Evolutionary conservation across 2,329 filamentous ascomycete genomes (phyloP).

Genomic region (Didymella arachidicola): DNA sequence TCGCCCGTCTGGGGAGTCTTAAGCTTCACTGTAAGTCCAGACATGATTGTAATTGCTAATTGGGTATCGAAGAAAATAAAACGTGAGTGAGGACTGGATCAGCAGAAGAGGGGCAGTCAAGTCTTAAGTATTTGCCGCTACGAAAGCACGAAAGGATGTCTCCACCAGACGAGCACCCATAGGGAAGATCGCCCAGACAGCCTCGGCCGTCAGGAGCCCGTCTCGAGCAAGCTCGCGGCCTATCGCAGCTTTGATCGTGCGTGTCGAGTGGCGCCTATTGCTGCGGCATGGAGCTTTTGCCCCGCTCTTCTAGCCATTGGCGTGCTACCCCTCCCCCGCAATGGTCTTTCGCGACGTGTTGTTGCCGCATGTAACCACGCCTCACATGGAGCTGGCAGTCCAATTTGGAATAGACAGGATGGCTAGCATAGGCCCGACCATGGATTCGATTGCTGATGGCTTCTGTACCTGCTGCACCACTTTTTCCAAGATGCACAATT

Average conservation of each 20-base stretch:
- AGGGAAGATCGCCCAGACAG: conserved; percentile 29
- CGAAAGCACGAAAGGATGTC: conserved; percentile 36
- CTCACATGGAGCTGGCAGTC: conserved; percentile 18
- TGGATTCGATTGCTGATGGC: conserved; percentile 6
- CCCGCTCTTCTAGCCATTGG: conserved; percentile 42
- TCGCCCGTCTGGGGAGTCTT: conserved; percentile 72
- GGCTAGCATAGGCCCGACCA: conserved; percentile 18
- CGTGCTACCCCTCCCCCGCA: conserved; percentile 48
- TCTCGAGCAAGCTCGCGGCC: conserved; percentile 30
- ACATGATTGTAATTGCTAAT: conserved; percentile 46
- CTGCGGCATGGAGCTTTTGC: conserved; percentile 32
- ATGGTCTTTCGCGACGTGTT: conserved; percentile 18
- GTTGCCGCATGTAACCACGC: conserved; percentile 27
- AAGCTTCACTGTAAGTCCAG: conserved; percentile 64
- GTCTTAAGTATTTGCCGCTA: conserved; percentile 44
- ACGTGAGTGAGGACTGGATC: conserved; percentile 20
- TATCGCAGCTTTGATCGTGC: conserved; percentile 29
- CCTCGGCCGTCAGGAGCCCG: conserved; percentile 47
- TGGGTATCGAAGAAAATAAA: conserved; percentile 40
- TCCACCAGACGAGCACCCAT: conserved; percentile 29
- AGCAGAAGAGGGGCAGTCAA: conserved; percentile 32
- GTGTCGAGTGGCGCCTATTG: conserved; percentile 33
- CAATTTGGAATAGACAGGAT: conserved; percentile 25
- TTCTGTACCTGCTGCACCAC: background rate
- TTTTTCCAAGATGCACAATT: background rate